Base-by-base conservation (phyloP, 331 rosid species). In the Malus hybrid region DNA sequence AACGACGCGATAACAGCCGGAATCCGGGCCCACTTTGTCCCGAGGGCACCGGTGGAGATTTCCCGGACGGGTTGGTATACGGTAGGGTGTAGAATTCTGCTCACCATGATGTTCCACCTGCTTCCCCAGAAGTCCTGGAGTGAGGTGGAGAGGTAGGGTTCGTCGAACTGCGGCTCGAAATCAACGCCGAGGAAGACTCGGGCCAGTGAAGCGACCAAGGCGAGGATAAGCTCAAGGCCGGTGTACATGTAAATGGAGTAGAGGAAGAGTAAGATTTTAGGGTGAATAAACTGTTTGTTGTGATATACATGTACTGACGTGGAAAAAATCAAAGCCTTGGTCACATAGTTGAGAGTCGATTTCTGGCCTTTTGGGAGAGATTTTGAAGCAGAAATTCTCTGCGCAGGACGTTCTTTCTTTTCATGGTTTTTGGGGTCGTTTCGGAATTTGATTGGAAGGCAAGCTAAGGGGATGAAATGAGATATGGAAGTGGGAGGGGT, bases 41-140 rank as follows among this genome's bases (percentile, higher is more conserved):
- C 79, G 2, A 87, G 7, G 10, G 5, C 5, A 13, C 28, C 30
- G 61, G 3, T 1, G 33, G 60, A 75, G 1, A 16, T 6, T 2
- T 39, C 6, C 30, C 46, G 7, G 10, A 76, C 58, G 4, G 87
- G 88, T 12, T 72, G 66, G 78, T 88, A 85, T 0, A 90, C 75
- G 0, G 89, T 84, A 0, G 90, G 88, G 19, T 83, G 86, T 0
- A 90, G 78, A 44, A 85, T 20, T 0, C 75, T 78, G 12, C 75
- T 69, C 16, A 81, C 91, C 75, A 71, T 16, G n/a, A 87, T 58
- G 68, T 88, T 90, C 91, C 91, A 90, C 18, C 96, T 58, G 29
- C 87, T 67, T 0, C 89, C 89, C 93, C 96, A 88, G 10, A 88
- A 90, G 28, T 90, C 86, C 22, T 88, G 91, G 0, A 90, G 77